Base-by-base conservation (phyloP, 148 eudicot species). In the Talinum fruticosum region DNA sequence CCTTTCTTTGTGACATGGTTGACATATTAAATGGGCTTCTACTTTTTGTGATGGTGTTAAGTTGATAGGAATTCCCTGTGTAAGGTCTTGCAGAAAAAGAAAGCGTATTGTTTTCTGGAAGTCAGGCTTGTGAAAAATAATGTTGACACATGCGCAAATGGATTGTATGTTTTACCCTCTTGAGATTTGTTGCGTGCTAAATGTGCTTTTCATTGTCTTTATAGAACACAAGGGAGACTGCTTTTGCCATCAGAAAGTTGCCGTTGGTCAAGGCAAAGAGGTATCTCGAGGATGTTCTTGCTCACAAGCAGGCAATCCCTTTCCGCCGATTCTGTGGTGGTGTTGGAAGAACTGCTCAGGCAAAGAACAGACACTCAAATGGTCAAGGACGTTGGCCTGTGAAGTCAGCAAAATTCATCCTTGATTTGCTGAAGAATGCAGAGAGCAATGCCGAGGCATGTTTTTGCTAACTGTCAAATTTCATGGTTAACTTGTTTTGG, bases 321-420 rank as follows among this genome's bases (percentile, higher is more conserved):
- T 93, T 93, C 88, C 91, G 96, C 15, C 95, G 97, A 28, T 93
- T 91, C 84, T 93, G 97, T 84, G 51, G 96, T 36, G 97, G 97
- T 76, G 96, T 93, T 68, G 97, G 97, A 13, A 88, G 96, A 69
- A 93, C 97, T 61, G 97, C 97, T 66, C 97, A 93, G 79, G 97
- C 91, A 16, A 93, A 93, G 87, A 84, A 79, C 82, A 84, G 92
- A 67, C 96, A 93, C 81, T 88, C 96, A 8, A 93, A 93, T 70
- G 97, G 96, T 33, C 97, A 91, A 76, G 97, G 97, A 21, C 95
- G 97, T 30, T 93, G 93, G 97, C 96, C 96, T 24, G 97, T 71
- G 2, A 93, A 93, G 81, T 93, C 96, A 5, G 97, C 93, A 15
- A 87, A 83, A 70, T 91, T 89, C 49, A 84, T 93, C 66, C 88